Percentiles rank a stretch among this genome's conserved stretches.
Evolutionary conservation across 257 asterid species (phyloP).

Genomic region (Ophiorrhiza pumila): DNA sequence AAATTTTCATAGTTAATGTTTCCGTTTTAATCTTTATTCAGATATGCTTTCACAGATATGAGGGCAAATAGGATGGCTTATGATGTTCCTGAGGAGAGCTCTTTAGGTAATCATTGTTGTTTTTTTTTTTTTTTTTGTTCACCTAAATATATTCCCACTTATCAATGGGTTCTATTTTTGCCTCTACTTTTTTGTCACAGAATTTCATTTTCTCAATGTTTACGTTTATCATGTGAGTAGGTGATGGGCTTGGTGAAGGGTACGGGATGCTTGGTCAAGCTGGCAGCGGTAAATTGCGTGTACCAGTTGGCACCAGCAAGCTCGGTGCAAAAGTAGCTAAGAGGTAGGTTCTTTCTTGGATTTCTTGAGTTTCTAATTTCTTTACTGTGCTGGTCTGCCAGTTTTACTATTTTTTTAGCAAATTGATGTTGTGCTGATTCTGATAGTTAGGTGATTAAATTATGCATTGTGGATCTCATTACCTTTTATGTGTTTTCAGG

Average conservation of each 20-base stretch:
- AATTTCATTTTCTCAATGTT: too few relatives aligned
- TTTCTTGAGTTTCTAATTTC: too few relatives aligned
- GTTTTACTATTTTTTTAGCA: background rate
- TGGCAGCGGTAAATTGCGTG: slow-evolving; percentile 90
- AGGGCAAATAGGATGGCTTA: slow-evolving; percentile 92
- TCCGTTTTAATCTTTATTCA: slow-evolving; percentile 28
- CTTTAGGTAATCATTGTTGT: slow-evolving; percentile 62
- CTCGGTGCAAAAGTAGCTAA: slow-evolving; percentile 88
- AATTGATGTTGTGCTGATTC: slow-evolving; percentile 1
- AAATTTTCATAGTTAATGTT: slow-evolving; percentile 14
- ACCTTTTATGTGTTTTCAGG: slow-evolving; percentile 49
- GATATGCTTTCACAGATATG: slow-evolving; percentile 94
- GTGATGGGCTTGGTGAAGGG: slow-evolving; percentile 98
- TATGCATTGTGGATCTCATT: slow-evolving; percentile 9
- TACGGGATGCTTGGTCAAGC: slow-evolving; percentile 99
- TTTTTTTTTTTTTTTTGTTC: too few relatives aligned
- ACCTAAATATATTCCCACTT: too few relatives aligned
- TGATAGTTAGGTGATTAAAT: background rate
- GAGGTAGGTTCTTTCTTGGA: too few relatives aligned
- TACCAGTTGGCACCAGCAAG: slow-evolving; percentile 69
- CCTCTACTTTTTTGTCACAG: too few relatives aligned
- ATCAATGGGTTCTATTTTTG: too few relatives aligned
- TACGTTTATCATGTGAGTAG: slow-evolving; percentile 31
- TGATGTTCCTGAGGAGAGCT: slow-evolving; percentile 92
- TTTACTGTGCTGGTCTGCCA: too few relatives aligned